These are phyloP conservation scores for Fragaria ananassa DNA, from an alignment of 306 rosid genomes.

Conservation along the genomic window DNA sequence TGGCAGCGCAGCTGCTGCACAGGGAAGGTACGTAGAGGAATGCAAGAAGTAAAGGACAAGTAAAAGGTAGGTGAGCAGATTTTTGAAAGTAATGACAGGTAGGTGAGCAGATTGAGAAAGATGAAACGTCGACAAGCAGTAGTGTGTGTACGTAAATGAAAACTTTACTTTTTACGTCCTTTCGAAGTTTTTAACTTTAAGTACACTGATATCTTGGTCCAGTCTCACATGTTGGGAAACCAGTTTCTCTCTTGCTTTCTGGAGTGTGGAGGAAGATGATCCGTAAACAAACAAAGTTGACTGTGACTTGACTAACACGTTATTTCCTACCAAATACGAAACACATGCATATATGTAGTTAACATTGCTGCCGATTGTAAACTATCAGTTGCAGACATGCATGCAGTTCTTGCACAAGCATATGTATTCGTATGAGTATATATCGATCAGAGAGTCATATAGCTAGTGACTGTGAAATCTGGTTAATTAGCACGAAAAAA, in stretches of 20 bases:
- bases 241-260: neutral
- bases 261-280: neutral
- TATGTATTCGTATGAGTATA: neutral
- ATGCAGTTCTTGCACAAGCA: neutral
- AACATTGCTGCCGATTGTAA: neutral
- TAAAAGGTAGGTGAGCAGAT: neutral
- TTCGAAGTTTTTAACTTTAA: neutral
- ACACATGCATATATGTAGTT: neutral
- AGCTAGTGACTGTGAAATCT: neutral
- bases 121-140: conserved; percentile 25
- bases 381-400: neutral
- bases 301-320: neutral
- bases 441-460: too few species aligned
- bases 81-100: too few species aligned
- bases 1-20: neutral
- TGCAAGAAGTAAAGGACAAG: neutral
- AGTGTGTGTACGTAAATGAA: neutral
- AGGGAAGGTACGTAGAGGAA: conserved; percentile 30
- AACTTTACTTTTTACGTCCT: neutral
- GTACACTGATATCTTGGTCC: neutral
- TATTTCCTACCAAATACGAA: neutral
- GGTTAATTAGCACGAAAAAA: neutral
- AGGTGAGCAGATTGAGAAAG: conserved; percentile 5
- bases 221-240: neutral
- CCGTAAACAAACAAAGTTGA: neutral